phyloP scores from a whole-genome alignment of 2,329 filamentous ascomycete species.

The Penicillium brasilianum region DNA sequence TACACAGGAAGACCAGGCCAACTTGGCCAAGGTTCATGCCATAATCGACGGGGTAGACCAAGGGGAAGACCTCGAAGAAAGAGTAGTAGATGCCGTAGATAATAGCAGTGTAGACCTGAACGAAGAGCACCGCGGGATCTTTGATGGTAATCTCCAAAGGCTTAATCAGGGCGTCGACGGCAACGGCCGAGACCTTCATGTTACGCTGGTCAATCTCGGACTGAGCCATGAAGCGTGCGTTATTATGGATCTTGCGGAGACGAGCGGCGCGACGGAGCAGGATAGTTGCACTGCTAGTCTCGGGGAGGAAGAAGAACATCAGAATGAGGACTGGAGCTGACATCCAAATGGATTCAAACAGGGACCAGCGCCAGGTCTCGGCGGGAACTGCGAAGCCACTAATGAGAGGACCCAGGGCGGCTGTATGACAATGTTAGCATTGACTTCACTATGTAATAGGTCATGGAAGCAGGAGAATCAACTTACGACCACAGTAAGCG shows the following conservation, averaged over 20 bases:
- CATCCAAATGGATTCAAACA: slow-evolving; percentile 66
- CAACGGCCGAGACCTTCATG: slow-evolving; percentile 25
- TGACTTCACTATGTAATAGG: not conserved
- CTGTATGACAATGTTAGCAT: slow-evolving; percentile 18
- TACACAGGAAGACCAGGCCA: slow-evolving; percentile 65
- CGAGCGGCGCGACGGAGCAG: slow-evolving; percentile 66
- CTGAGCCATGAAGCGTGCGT: slow-evolving; percentile 61
- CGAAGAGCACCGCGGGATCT: slow-evolving; percentile 67
- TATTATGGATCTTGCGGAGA: slow-evolving; percentile 65
- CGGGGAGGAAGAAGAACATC: slow-evolving; percentile 68
- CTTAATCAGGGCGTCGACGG: slow-evolving; percentile 35
- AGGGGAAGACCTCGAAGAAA: slow-evolving; percentile 70
- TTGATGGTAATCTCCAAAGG: slow-evolving; percentile 66
- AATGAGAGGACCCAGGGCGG: slow-evolving; percentile 67
- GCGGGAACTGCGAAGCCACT: slow-evolving; percentile 63
- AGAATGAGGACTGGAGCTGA: slow-evolving; percentile 62
- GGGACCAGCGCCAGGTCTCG: slow-evolving; percentile 62
- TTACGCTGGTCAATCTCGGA: slow-evolving; percentile 64
- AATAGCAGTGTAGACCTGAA: slow-evolving; percentile 67
- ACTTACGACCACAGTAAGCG: slow-evolving; percentile 48
- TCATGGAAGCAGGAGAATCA: too few species aligned
- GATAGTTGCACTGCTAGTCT: slow-evolving; percentile 66
- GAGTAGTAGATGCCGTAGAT: slow-evolving; percentile 59
- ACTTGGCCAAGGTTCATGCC: slow-evolving; percentile 63
- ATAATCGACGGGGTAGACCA: slow-evolving; percentile 66